Evolutionary conservation across 768 basidiomycete genomes (phyloP).

Genomic region (Tubosaeta brunneosetosa): DNA sequence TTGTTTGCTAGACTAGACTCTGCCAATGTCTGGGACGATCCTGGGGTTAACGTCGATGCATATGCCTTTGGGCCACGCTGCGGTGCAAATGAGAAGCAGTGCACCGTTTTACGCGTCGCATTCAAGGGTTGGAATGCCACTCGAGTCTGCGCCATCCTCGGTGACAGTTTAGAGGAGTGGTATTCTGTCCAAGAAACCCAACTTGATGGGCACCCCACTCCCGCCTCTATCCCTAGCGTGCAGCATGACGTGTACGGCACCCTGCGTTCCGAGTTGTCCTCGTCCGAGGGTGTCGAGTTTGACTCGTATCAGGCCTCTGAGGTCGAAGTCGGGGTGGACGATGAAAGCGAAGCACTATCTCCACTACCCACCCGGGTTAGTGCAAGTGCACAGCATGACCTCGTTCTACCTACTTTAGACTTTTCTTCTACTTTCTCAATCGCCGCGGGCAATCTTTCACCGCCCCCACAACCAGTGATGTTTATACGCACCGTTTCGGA

Average conservation of each 20-base stretch:
- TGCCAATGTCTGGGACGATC: constrained; percentile 55
- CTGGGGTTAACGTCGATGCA: constrained; percentile 49
- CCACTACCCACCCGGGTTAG: constrained; percentile 21
- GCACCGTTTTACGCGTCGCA: constrained; percentile 61
- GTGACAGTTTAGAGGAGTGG: constrained; percentile 71
- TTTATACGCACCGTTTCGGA: constrained; percentile 24
- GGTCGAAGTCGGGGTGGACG: constrained; percentile 3
- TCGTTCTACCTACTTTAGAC: constrained; percentile 75
- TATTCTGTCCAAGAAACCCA: constrained; percentile 61
- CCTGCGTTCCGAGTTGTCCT: neutral
- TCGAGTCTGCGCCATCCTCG: constrained; percentile 62
- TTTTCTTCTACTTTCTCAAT: constrained; percentile 49
- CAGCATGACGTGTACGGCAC: neutral
- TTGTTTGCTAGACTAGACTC: constrained; percentile 69
- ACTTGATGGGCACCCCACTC: constrained; percentile 10
- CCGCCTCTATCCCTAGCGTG: neutral
- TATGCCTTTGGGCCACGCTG: constrained; percentile 51
- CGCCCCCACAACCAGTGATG: constrained; percentile 13
- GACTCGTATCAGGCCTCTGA: constrained; percentile 8
- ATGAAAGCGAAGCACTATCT: constrained; percentile 4
- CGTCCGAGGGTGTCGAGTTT: constrained; percentile 5
- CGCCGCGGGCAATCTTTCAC: neutral
- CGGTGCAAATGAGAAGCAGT: constrained; percentile 43
- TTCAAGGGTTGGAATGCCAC: constrained; percentile 71
- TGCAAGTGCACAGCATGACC: constrained; percentile 57